These are phyloP conservation scores for Fusarium pininemorale DNA, from an alignment of 2,329 filamentous ascomycete genomes.

Conservation along the genomic window DNA sequence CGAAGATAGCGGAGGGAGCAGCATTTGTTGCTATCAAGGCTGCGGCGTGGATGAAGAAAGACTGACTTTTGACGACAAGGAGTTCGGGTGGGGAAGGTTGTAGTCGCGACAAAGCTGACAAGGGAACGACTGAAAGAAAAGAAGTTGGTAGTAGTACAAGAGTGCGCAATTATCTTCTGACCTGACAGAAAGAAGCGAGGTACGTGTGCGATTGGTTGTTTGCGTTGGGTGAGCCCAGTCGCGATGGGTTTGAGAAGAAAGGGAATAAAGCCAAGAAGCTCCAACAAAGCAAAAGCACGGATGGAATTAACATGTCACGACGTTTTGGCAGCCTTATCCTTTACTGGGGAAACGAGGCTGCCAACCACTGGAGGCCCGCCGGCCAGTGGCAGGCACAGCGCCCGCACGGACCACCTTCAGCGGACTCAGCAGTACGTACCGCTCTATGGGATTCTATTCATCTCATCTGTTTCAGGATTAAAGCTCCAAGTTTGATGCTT, in stretches of 20 bases:
- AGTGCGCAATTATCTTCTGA: background rate
- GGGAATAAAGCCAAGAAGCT: conserved; percentile 33
- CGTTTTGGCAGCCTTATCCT: conserved; percentile 41
- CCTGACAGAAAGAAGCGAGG: background rate
- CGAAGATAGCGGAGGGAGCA: conserved; percentile 3
- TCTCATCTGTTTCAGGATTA: background rate
- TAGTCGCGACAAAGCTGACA: conserved; percentile 26
- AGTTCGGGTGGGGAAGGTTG: conserved; percentile 29
- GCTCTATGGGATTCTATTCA: background rate
- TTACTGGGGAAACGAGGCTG: conserved; percentile 42
- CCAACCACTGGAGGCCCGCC: background rate
- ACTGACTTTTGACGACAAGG: conserved; percentile 43
- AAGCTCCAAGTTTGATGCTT: background rate
- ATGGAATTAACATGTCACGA: conserved; percentile 33
- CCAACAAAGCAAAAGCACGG: conserved; percentile 7
- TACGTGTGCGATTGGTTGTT: conserved; percentile 14
- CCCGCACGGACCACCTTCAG: conserved; percentile 29
- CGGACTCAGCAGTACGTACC: conserved; percentile 15
- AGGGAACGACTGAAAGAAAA: conserved; percentile 39
- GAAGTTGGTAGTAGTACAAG: background rate
- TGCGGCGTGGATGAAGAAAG: conserved; percentile 35
- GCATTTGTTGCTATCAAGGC: conserved; percentile 27
- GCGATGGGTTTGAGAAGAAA: conserved; percentile 36
- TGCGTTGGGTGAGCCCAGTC: conserved; percentile 28
- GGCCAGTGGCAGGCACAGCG: background rate